A percentile compares a stretch with the other conserved stretches of the same genome.
Evolutionary conservation across 2,329 filamentous ascomycete genomes (phyloP).

Genomic region (Penicillium vulpinum): DNA sequence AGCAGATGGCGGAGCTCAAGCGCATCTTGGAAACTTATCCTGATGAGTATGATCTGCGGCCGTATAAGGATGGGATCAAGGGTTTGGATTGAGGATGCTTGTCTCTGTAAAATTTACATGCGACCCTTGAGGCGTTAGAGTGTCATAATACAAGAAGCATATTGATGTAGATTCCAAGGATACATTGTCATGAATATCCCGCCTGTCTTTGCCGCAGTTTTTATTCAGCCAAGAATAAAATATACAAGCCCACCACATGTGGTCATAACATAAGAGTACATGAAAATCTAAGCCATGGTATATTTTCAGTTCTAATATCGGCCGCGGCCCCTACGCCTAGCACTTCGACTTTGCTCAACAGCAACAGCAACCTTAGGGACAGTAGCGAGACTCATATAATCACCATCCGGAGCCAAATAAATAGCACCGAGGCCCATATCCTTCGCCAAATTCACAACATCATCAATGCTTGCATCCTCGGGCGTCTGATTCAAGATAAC

Average conservation of each 20-base stretch:
- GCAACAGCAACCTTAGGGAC: constrained; percentile 15
- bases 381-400: constrained; percentile 11
- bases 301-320: background rate
- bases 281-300: background rate
- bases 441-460: constrained; percentile 12
- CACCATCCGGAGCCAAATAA: constrained; percentile 15
- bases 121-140: background rate
- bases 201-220: background rate
- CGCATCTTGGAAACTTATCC: constrained; percentile 83
- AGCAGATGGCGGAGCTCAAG: constrained; percentile 74
- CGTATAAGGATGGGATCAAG: constrained; percentile 71
- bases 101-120: constrained; percentile 58
- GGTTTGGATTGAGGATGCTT: constrained; percentile 60
- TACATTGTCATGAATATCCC: background rate
- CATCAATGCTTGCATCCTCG: background rate
- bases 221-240: background rate
- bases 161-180: background rate
- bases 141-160: background rate
- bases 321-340: background rate
- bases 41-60: constrained; percentile 81
- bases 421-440: constrained; percentile 20
- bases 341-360: background rate
- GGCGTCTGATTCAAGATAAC: constrained; percentile 5
- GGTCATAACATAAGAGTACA: background rate
- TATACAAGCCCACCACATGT: background rate